Evolutionary conservation across 305 asterid species (phyloP).

Genomic region (Fraxinus nigra): DNA sequence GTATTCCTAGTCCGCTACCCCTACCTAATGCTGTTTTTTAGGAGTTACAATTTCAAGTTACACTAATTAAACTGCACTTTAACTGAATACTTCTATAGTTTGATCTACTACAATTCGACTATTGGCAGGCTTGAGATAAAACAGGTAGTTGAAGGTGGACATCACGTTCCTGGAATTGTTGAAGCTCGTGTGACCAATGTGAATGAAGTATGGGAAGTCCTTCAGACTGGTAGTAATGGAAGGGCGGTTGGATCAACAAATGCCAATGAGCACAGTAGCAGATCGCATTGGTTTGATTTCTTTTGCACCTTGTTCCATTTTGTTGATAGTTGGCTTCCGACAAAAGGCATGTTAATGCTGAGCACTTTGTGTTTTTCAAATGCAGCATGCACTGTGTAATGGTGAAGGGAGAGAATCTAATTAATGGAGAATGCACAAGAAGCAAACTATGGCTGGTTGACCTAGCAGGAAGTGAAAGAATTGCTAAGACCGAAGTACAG

Average conservation of each 20-base stretch:
- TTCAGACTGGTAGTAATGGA: slow-evolving; percentile 74
- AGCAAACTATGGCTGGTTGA: slow-evolving; percentile 97
- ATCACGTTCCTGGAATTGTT: slow-evolving; percentile 88
- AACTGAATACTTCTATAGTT: background rate
- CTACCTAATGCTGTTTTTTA: background rate
- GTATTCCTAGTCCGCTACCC: background rate
- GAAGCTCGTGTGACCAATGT: slow-evolving; percentile 77
- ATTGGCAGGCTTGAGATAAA: slow-evolving; percentile 78
- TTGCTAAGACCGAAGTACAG: slow-evolving; percentile 92
- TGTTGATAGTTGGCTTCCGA: background rate
- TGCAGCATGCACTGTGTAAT: slow-evolving; percentile 92
- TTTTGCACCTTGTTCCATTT: background rate
- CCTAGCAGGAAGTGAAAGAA: slow-evolving; percentile 92
- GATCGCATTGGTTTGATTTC: slow-evolving; percentile 78
- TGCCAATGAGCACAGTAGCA: slow-evolving; percentile 92
- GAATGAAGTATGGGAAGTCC: slow-evolving; percentile 89
- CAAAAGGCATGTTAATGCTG: slow-evolving; percentile 8
- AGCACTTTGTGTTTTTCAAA: slow-evolving; percentile 15
- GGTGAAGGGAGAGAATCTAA: slow-evolving; percentile 86
- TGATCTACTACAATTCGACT: slow-evolving; percentile 6
- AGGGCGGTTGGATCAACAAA: slow-evolving; percentile 91
- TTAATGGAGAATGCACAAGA: slow-evolving; percentile 79
- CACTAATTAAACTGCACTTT: background rate
- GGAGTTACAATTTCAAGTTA: background rate
- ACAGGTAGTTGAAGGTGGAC: slow-evolving; percentile 90